Conservation (phyloP, 345 rosid genomes). For the Eucalyptus fibrosa region DNA sequence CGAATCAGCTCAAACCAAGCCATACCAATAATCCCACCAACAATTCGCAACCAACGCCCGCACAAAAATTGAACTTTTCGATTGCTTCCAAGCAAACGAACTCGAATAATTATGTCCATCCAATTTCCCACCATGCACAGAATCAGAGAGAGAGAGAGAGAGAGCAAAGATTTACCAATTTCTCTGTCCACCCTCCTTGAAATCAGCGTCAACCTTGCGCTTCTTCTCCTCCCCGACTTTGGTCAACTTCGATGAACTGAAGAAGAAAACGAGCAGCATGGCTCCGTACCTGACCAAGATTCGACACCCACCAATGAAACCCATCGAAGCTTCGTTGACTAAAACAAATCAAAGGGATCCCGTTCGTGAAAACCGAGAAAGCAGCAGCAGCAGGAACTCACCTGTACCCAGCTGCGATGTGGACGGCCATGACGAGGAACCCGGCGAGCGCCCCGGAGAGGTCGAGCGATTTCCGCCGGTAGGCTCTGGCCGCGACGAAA, state of each 20-base stretch:
- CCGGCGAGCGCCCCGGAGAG: slow-evolving; percentile 78
- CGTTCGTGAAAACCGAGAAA: background rate
- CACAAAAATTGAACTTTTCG: background rate
- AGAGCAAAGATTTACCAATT: slow-evolving; percentile 41
- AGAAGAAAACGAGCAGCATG: slow-evolving; percentile 64
- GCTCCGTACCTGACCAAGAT: slow-evolving; percentile 58
- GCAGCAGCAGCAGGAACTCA: background rate
- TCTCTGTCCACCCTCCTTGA: slow-evolving; percentile 92
- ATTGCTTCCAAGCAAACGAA: background rate
- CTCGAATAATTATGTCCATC: background rate
- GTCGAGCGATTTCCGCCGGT: slow-evolving; percentile 68
- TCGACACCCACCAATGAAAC: background rate
- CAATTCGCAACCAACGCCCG: background rate
- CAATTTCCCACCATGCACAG: background rate
- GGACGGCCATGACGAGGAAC: slow-evolving; percentile 61
- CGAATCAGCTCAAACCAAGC: background rate
- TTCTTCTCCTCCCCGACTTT: slow-evolving; percentile 85
- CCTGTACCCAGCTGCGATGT: slow-evolving; percentile 67
- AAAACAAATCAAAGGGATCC: background rate
- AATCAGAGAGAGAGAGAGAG: background rate
- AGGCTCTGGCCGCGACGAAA: slow-evolving; percentile 48
- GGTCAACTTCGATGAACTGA: slow-evolving; percentile 83
- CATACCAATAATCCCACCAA: background rate
- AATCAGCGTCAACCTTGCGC: slow-evolving; percentile 62
- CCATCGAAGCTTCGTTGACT: background rate